Evolutionary conservation across 306 rosid species (phyloP).

Genomic region (Dalbergia cochinchinensis): DNA sequence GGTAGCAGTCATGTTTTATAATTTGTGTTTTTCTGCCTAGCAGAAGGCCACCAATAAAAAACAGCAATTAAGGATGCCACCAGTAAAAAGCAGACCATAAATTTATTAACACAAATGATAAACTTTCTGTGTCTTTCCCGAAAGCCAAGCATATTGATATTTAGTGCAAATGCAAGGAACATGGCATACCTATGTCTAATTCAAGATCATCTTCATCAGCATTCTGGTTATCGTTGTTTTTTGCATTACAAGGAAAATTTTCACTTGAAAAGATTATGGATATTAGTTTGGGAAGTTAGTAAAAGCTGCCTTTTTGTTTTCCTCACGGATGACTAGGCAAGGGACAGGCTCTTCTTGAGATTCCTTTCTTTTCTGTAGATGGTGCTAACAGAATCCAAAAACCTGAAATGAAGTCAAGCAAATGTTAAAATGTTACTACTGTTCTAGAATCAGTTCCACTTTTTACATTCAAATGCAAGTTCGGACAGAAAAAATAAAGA

Average conservation of each 20-base stretch:
- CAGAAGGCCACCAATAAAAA: too few relatives aligned
- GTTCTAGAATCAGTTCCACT: too few relatives aligned
- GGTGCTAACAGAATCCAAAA: constrained; percentile 63
- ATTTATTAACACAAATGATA: too few relatives aligned
- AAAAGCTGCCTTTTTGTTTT: constrained; percentile 75
- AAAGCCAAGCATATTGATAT: too few relatives aligned
- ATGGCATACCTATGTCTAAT: constrained; percentile 69
- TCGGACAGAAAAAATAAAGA: too few relatives aligned
- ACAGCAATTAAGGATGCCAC: too few relatives aligned
- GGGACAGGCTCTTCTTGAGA: constrained; percentile 62
- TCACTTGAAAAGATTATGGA: constrained; percentile 57
- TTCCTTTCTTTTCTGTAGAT: constrained; percentile 67
- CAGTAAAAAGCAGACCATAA: too few relatives aligned
- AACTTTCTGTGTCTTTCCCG: too few relatives aligned
- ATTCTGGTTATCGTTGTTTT: constrained; percentile 53
- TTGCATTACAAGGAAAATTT: constrained; percentile 58
- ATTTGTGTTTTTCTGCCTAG: too few relatives aligned
- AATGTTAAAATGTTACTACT: background rate
- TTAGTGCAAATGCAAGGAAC: background rate
- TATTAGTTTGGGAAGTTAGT: background rate
- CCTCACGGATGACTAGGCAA: constrained; percentile 57
- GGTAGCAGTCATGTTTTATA: too few relatives aligned
- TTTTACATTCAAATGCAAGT: too few relatives aligned
- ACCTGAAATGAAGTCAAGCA: constrained; percentile 53
- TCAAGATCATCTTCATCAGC: constrained; percentile 61